Base-by-base conservation (phyloP, 352 stramenopile genomes). In the Lagenidium giganteum region DNA sequence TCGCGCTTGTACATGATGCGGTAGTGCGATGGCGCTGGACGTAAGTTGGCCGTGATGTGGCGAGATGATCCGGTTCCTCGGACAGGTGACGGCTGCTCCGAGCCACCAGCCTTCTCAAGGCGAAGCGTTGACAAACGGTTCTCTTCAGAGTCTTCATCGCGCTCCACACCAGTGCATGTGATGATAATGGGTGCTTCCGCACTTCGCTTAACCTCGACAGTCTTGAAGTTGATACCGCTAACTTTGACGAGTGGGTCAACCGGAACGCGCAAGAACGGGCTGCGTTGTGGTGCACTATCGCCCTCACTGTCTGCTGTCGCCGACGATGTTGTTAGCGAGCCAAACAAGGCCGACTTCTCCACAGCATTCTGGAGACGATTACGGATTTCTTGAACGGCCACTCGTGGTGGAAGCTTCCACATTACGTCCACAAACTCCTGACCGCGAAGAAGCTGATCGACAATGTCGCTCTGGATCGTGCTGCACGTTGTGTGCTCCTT, bases 1-100 rank as follows among this genome's bases (percentile, higher is more conserved):
- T 93, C 81, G 9, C 80, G 77, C 50, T 93, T 93, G 75, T 90
- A 93, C 80, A 93, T 93, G 35, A 93, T 54, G 0, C 80, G 77
- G 51, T 90, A 93, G 43, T 71, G 74, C 11, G 71, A 57, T n/a
- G n/a, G n/a, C n/a, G n/a, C n/a, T n/a, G n/a, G n/a, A n/a, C n/a
- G n/a, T n/a, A n/a, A n/a, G n/a, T n/a, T n/a, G n/a, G n/a, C n/a
- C n/a, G n/a, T n/a, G n/a, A n/a, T n/a, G n/a, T n/a, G n/a, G n/a
- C n/a, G n/a, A n/a, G n/a, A n/a, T n/a, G n/a, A n/a, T n/a, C n/a
- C n/a, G n/a, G n/a, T n/a, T n/a, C n/a, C n/a, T n/a, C n/a, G n/a
- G n/a, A n/a, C n/a, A 20, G 23, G 25, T 26, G 40, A 3, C 38
- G 39, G 30, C 16, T 53, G 23, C 8, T 30, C 27, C 7, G 45